Evolutionary conservation across 2,329 filamentous ascomycete genomes (phyloP).

Genomic region (Pestalotiopsis sp.): DNA sequence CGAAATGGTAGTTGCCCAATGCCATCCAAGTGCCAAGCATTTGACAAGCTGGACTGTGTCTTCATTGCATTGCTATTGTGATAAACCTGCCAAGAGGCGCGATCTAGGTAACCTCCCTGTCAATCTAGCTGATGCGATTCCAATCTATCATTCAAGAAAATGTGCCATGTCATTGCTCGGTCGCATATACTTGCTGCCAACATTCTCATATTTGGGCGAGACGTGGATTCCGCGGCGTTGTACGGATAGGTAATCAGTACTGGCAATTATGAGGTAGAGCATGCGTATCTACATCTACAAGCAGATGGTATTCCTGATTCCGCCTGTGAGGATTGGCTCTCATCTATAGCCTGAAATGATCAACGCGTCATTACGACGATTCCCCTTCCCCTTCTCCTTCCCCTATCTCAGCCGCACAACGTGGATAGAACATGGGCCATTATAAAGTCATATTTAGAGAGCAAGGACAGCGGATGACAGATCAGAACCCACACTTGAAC

Average conservation of each 20-base stretch:
- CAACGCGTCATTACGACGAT: neutral
- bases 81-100: neutral
- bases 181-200: neutral
- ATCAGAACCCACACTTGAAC: neutral
- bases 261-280: too few relatives aligned
- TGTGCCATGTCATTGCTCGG: neutral
- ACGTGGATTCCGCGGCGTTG: too few relatives aligned
- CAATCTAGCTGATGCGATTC: neutral
- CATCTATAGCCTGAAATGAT: neutral
- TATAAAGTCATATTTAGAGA: neutral
- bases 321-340: neutral
- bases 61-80: neutral
- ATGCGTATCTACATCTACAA: too few relatives aligned
- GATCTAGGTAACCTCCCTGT: neutral
- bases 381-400: neutral
- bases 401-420: neutral
- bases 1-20: neutral
- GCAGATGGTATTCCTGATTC: neutral
- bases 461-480: neutral
- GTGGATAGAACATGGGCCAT: neutral
- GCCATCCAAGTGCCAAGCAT: neutral
- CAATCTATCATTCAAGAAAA: neutral
- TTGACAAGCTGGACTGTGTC: neutral
- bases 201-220: neutral
- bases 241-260: too few relatives aligned